Evolutionary conservation across 345 rosid species (phyloP).

Genomic region (Streptanthus diversifolius): DNA sequence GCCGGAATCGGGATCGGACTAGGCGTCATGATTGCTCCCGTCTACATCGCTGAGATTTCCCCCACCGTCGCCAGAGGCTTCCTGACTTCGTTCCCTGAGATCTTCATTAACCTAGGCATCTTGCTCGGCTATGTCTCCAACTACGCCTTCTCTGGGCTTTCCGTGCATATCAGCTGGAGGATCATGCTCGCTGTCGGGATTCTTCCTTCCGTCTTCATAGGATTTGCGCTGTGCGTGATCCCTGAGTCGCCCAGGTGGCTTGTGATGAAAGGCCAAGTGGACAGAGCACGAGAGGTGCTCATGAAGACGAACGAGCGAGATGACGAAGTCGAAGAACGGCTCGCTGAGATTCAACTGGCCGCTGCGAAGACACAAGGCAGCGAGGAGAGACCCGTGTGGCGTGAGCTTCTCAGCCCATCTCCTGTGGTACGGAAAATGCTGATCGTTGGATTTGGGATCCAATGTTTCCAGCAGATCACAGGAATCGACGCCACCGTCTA

Average conservation of each 20-base stretch:
- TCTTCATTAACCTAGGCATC: constrained; percentile 77
- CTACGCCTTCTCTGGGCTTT: constrained; percentile 66
- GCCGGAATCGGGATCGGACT: constrained; percentile 85
- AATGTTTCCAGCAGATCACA: constrained; percentile 81
- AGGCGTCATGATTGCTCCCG: constrained; percentile 89
- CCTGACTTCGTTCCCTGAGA: constrained; percentile 83
- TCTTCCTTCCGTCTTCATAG: constrained; percentile 76
- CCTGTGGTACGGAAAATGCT: constrained; percentile 64
- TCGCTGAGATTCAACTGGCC: constrained; percentile 65
- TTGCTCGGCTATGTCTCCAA: constrained; percentile 89
- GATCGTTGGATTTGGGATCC: constrained; percentile 75
- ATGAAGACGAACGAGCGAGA: constrained; percentile 65
- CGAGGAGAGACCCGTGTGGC: constrained; percentile 74
- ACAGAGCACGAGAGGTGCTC: constrained; percentile 72
- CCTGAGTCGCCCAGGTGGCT: constrained; percentile 95
- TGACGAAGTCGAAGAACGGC: constrained; percentile 70
- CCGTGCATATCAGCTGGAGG: constrained; percentile 75
- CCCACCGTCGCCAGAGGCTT: constrained; percentile 67
- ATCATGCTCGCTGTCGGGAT: constrained; percentile 89
- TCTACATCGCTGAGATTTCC: constrained; percentile 84
- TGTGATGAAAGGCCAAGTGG: constrained; percentile 70
- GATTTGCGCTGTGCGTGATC: constrained; percentile 68
- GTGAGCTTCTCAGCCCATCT: constrained; percentile 70
- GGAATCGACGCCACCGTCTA: constrained; percentile 81
- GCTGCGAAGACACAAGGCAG: constrained; percentile 54